A percentile compares a stretch with the other conserved stretches of the same genome.
Evolutionary conservation across 345 rosid genomes (phyloP).

Genomic region (Citrus trifoliata): DNA sequence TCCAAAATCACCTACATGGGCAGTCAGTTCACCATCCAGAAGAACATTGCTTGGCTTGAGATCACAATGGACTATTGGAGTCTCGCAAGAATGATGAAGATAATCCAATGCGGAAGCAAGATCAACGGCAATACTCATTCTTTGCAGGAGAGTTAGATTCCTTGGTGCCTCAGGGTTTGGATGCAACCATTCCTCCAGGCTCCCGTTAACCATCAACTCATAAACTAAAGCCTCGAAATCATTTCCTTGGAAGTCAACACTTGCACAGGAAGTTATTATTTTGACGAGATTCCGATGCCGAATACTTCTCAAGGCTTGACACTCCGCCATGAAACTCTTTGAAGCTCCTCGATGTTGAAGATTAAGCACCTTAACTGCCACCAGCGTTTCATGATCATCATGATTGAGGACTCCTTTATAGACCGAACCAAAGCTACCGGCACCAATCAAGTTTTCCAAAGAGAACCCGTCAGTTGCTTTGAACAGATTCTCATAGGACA

Average conservation of each 20-base stretch:
- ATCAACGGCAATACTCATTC: background rate
- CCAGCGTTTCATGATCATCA: background rate
- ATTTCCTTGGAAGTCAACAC: conserved; percentile 16
- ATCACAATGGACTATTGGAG: conserved; percentile 23
- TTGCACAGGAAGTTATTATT: conserved; percentile 25
- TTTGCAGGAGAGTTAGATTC: background rate
- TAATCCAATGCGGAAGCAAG: conserved; percentile 17
- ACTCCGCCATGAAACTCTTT: conserved; percentile 26
- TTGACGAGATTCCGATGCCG: conserved; percentile 32
- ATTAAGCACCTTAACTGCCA: conserved; percentile 4
- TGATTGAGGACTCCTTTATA: conserved; percentile 20
- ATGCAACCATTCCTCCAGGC: conserved; percentile 17
- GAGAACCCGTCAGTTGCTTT: conserved; percentile 25
- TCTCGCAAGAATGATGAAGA: conserved; percentile 17
- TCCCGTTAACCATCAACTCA: conserved; percentile 15
- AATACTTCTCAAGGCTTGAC: conserved; percentile 19
- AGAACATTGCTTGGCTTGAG: conserved; percentile 16
- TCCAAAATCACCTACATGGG: conserved; percentile 4
- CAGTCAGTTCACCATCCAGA: conserved; percentile 1
- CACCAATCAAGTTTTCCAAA: conserved; percentile 18
- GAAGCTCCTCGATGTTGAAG: conserved; percentile 16
- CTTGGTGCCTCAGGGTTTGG: background rate
- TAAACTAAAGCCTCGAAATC: conserved; percentile 34
- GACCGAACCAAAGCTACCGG: conserved; percentile 25
- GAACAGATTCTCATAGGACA: conserved; percentile 22